Base-by-base conservation (phyloP, 2,329 filamentous ascomycete genomes). In the Scytalidium sp. region DNA sequence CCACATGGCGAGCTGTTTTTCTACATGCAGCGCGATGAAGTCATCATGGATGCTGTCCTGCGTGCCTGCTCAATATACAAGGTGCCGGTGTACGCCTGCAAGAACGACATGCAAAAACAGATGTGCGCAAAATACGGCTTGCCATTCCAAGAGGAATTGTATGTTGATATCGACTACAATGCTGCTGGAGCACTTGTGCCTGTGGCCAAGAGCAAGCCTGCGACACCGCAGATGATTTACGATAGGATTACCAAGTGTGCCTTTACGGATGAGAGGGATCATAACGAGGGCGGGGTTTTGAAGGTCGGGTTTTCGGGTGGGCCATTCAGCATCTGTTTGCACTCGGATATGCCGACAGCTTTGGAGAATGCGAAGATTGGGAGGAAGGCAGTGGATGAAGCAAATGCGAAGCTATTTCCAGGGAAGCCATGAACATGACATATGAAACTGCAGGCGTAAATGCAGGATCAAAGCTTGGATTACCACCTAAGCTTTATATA, bases 1-100 rank as follows among this genome's bases (percentile, higher is more conserved):
- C 80, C 81, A 2, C 81, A 85, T 49, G 80, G 81, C 3, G 73
- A 79, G 19, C 68, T 85, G 2, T 84, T 82, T 59, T 66, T 66
- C 36, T 64, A 61, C 41, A 62, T 68, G 57, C 62, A 64, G 42
- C 39, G 27, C 10, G 40, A 47, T 41, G 39, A 40, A 3, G 46
- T 44, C 11, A 54, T 54, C 11, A 50, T 48, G 48, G 41, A 46
- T 13, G 51, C 51, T 2, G 51, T 53, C 17, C 25, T 53, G 15
- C 39, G 41, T 5, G 51, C 48, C 5, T 41, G 39, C 17, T 22
- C 45, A 6, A 29, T 48, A 3, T 53, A 45, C 42, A 50, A 59
- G 3, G 60, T 64, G 2, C 65, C 66, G 0, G 60, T 67, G 3
- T 67, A 66, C 41, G 60, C 57, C 3, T 60, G 58, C 17, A 52